Percentiles rank a stretch among this genome's conserved stretches.
phyloP scores from a whole-genome alignment of 306 rosid species.

The Prunus campanulata region DNA sequence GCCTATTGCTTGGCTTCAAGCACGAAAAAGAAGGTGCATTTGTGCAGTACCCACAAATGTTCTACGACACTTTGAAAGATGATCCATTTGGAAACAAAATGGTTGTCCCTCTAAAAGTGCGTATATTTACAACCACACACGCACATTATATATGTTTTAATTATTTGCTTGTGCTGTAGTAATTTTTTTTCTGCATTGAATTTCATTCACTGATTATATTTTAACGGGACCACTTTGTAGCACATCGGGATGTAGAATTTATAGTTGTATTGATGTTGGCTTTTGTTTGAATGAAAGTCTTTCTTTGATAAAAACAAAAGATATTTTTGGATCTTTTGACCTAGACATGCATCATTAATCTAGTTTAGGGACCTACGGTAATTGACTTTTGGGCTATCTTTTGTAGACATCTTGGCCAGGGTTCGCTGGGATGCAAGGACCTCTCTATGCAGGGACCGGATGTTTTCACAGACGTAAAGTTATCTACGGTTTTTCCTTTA shows the following conservation, averaged over 20 bases:
- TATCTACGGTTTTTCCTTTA: constrained; percentile 24
- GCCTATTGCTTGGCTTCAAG: constrained; percentile 40
- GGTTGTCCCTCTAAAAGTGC: constrained; percentile 26
- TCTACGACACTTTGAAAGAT: constrained; percentile 46
- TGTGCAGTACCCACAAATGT: constrained; percentile 54
- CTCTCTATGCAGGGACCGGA: constrained; percentile 45
- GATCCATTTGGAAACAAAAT: constrained; percentile 61
- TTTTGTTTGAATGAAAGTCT: too few relatives aligned
- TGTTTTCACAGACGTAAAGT: constrained; percentile 63
- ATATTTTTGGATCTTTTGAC: too few relatives aligned
- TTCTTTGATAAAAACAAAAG: too few relatives aligned
- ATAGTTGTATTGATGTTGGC: too few relatives aligned
- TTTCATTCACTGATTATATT: too few relatives aligned
- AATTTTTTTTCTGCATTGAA: too few relatives aligned
- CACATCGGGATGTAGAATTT: too few relatives aligned
- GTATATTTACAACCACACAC: not conserved
- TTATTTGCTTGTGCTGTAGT: too few relatives aligned
- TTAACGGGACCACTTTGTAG: not conserved
- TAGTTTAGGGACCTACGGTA: too few relatives aligned
- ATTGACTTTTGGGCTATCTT: too few relatives aligned
- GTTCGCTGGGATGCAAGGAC: constrained; percentile 38
- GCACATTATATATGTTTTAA: too few relatives aligned
- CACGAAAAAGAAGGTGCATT: constrained; percentile 53
- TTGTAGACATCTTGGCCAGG: constrained; percentile 11
- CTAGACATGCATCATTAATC: too few relatives aligned